Conservation (phyloP, 129 eudicot species). For the Deinandra increscens region DNA sequence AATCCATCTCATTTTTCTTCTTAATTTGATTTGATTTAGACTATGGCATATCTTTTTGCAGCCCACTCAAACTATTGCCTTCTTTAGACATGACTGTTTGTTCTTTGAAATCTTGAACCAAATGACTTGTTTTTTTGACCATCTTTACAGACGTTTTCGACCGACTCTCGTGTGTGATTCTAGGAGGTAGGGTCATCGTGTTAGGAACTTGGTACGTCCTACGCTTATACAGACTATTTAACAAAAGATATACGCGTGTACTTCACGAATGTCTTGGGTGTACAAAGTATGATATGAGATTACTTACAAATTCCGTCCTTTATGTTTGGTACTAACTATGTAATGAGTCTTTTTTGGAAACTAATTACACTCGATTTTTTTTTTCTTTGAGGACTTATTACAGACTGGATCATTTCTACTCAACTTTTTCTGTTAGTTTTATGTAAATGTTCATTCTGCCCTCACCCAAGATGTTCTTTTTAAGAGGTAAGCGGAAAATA, state of each 20-base stretch:
- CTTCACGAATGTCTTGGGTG: too few relatives aligned
- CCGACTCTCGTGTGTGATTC: slow-evolving; percentile 11
- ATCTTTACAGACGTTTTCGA: neutral
- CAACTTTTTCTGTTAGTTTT: too few relatives aligned
- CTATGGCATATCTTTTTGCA: slow-evolving; percentile 41
- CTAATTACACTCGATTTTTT: too few relatives aligned
- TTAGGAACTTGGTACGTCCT: neutral
- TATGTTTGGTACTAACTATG: too few relatives aligned
- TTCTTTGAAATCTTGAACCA: slow-evolving; percentile 30
- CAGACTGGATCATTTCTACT: too few relatives aligned
- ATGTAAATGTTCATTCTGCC: too few relatives aligned
- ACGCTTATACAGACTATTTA: neutral
- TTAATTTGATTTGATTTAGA: slow-evolving; percentile 38
- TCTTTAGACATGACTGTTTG: slow-evolving; percentile 34
- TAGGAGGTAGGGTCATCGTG: neutral
- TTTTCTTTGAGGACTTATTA: too few relatives aligned
- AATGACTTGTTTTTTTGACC: slow-evolving; percentile 29
- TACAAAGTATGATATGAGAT: too few relatives aligned
- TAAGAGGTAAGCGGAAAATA: too few relatives aligned
- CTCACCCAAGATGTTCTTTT: too few relatives aligned
- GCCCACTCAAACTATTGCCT: slow-evolving; percentile 31
- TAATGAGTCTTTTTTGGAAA: too few relatives aligned
- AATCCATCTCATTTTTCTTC: slow-evolving; percentile 6
- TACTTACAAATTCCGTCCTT: too few relatives aligned
- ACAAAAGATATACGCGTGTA: neutral